Base-by-base conservation (phyloP, 202 grass and related monocot species). In the Panicum hallii region DNA sequence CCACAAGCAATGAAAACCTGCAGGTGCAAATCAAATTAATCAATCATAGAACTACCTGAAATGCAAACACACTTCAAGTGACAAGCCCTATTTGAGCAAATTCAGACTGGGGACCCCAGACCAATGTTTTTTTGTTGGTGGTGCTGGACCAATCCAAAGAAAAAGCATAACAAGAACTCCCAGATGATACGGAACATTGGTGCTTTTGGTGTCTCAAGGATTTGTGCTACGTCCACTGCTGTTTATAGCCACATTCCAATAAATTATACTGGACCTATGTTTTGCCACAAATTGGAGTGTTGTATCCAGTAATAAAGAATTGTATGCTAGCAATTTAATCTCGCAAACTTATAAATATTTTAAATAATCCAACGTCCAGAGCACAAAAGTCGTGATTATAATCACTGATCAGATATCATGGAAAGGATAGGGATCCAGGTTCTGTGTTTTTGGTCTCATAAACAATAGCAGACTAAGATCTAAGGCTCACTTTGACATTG, bases 1-100 rank as follows among this genome's bases (percentile, higher is more conserved):
- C 93, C 96, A 77, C 96, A 99, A 67, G 91, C 90, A 75, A 95
- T 89, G 78, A 99, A 99, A 88, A 94, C 91, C 96, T 99, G 69
- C 48, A 93, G 74, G 45, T 46, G 72, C 23, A 90, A 67, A 79
- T 44, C 44, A 82, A 74, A 81, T 22, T 46, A 63, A 85, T 47
- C 41, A 45, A 85, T 56, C 68, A 55, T 28, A 47, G 13, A 55
- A 80, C 34, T 46, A 57, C 34, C 0, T 26, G 77, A 74, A 72
- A 74, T 15, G 15, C 62, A 38, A 72, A 69, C 70, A 79, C 13
- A 44, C 26, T 69, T 38, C 26, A 84, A 60, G 28, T 42, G 5
- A 7, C 0, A 80, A 72, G 36, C 45, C 12, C 14, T 38, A 46
- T 15, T 20, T 17, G 17, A 72, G 32, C 34, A 45, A 72, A 72